phyloP scores from a whole-genome alignment of 2,329 filamentous ascomycete genomes.

The Paraphaeosphaeria minitans region DNA sequence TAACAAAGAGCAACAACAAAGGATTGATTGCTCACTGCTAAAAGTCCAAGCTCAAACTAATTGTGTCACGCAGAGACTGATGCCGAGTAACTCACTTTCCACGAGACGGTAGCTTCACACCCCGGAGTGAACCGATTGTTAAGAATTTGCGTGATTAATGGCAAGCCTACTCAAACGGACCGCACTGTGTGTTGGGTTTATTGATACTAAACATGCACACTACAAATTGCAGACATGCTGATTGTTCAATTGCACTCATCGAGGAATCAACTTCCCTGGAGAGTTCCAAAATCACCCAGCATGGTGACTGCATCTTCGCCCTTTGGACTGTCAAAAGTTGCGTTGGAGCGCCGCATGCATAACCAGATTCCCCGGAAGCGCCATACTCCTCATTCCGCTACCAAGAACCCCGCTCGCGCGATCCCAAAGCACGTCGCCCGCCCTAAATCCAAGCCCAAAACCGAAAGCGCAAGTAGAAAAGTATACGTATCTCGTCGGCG shows the following conservation, averaged over 20 bases:
- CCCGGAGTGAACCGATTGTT: background rate
- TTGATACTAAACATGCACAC: background rate
- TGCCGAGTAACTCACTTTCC: background rate
- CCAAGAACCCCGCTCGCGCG: background rate
- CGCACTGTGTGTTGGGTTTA: background rate
- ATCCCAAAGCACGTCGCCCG: background rate
- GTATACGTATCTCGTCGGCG: background rate
- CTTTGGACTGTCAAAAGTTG: constrained; percentile 10
- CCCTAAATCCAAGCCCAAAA: background rate
- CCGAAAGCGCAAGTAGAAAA: background rate
- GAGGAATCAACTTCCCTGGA: background rate
- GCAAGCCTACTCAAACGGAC: background rate
- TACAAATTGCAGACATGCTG: background rate
- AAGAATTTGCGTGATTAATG: background rate
- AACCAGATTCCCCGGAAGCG: constrained; percentile 15
- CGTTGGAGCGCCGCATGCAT: constrained; percentile 5
- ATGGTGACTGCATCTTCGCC: constrained; percentile 5
- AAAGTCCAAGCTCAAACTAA: background rate
- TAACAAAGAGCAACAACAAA: background rate
- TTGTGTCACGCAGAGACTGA: background rate
- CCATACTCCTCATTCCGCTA: background rate
- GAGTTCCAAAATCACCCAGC: background rate
- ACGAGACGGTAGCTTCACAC: background rate
- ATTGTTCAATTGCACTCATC: background rate
- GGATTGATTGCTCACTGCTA: background rate